Conservation (phyloP, 331 rosid species). For the Acacia pycnantha region DNA sequence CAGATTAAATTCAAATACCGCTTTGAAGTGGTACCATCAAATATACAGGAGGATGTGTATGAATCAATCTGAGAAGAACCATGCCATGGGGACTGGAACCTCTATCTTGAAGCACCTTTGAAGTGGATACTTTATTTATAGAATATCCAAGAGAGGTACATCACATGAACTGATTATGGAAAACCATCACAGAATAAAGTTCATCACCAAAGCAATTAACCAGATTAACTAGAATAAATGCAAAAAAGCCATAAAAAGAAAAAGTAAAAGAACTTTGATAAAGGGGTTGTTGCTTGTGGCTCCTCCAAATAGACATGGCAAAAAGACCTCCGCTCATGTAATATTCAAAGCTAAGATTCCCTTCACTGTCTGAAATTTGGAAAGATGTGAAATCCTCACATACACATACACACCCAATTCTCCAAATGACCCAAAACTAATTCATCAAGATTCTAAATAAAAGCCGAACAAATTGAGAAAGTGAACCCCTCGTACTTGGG, state of each 20-base stretch:
- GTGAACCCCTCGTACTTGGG: too few relatives aligned
- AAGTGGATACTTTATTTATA: background rate
- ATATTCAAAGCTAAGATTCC: constrained; percentile 35
- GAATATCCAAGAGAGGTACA: background rate
- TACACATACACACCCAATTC: background rate
- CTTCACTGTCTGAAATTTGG: background rate
- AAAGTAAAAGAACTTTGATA: background rate
- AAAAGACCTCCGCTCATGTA: constrained; percentile 31
- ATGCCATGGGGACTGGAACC: background rate
- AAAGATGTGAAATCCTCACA: background rate
- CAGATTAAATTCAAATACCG: background rate
- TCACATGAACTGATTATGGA: background rate
- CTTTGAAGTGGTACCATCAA: background rate
- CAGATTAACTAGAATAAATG: background rate
- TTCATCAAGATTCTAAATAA: background rate
- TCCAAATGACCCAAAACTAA: background rate
- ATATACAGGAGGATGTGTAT: too few relatives aligned
- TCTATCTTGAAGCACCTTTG: background rate
- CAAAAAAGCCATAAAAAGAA: background rate
- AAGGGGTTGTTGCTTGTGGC: background rate
- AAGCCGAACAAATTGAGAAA: background rate
- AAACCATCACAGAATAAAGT: background rate
- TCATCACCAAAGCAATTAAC: background rate
- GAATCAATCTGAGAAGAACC: background rate
- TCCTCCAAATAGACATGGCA: background rate